These are phyloP conservation scores for Xylaria sp. DNA, from an alignment of 2,329 filamentous ascomycete genomes.

Conservation along the genomic window DNA sequence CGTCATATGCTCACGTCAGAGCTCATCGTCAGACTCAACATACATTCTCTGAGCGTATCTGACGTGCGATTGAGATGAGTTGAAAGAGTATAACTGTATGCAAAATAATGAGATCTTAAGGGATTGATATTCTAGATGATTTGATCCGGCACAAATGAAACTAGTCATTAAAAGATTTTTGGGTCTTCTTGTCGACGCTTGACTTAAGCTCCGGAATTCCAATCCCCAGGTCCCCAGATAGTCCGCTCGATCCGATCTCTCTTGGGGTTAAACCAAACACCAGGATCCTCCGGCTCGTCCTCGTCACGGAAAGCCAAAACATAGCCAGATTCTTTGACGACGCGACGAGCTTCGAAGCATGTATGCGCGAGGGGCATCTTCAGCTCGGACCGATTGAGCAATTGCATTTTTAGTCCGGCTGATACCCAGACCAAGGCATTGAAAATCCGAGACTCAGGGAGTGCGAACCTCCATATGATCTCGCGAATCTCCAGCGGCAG, in stretches of 20 bases:
- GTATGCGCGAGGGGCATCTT: constrained; percentile 44
- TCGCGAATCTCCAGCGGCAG: constrained; percentile 46
- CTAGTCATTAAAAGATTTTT: not conserved
- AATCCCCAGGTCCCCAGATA: constrained; percentile 46
- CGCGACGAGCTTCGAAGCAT: constrained; percentile 46
- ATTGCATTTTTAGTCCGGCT: constrained; percentile 42
- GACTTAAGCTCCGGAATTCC: constrained; percentile 16
- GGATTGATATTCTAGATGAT: not conserved
- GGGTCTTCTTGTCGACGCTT: not conserved
- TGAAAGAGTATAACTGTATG: too few species aligned
- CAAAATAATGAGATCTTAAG: too few species aligned
- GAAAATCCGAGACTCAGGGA: constrained; percentile 44
- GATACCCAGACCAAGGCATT: constrained; percentile 44
- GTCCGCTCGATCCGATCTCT: constrained; percentile 44
- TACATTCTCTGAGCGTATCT: too few species aligned
- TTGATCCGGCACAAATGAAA: not conserved
- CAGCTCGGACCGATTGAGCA: constrained; percentile 42
- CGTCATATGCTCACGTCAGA: too few species aligned
- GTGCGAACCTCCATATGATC: constrained; percentile 46
- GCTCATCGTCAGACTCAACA: too few species aligned
- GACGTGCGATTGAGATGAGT: too few species aligned
- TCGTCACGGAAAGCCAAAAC: constrained; percentile 45
- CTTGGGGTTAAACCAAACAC: constrained; percentile 46
- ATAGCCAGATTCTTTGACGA: constrained; percentile 45
- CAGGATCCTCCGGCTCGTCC: constrained; percentile 43